phyloP scores from a whole-genome alignment of 805 yeast species.

The Scheffersomyces amazonensis region DNA sequence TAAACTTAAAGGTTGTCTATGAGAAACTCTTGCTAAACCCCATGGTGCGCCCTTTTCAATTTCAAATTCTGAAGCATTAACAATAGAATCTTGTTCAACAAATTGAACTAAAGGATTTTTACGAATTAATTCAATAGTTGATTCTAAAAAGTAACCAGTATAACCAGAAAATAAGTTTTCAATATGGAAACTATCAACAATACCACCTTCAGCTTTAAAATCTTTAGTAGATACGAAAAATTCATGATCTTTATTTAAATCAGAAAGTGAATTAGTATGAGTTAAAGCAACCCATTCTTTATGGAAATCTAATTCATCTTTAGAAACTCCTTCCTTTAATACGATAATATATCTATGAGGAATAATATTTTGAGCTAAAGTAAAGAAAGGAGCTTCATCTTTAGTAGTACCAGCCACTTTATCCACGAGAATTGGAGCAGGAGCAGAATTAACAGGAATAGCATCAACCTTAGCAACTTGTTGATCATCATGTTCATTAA shows the following conservation, averaged over 20 bases:
- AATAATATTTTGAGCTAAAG: constrained; percentile 48
- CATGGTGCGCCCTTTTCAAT: constrained; percentile 86
- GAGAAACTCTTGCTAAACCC: constrained; percentile 91
- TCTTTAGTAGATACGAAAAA: constrained; percentile 34
- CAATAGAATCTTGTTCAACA: constrained; percentile 75
- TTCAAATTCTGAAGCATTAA: constrained; percentile 58
- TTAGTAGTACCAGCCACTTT: constrained; percentile 1
- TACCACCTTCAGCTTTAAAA: constrained; percentile 45
- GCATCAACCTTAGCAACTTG: not conserved
- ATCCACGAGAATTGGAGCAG: too few species aligned
- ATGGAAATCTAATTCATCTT: constrained; percentile 61
- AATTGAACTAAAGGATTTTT: constrained; percentile 59
- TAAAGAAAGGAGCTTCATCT: constrained; percentile 43
- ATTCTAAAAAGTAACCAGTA: constrained; percentile 78
- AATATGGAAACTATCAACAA: constrained; percentile 59
- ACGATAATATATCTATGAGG: constrained; percentile 84
- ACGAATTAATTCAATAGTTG: constrained; percentile 71
- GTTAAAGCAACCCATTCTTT: constrained; percentile 58
- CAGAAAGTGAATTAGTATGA: constrained; percentile 44
- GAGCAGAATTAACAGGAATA: not conserved
- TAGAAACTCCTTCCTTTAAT: constrained; percentile 62
- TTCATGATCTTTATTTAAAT: constrained; percentile 26
- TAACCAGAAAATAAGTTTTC: constrained; percentile 67
- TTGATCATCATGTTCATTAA: not conserved
- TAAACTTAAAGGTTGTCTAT: constrained; percentile 66